Conservation (phyloP, 345 rosid species). For the Atalantia buxifolia region DNA sequence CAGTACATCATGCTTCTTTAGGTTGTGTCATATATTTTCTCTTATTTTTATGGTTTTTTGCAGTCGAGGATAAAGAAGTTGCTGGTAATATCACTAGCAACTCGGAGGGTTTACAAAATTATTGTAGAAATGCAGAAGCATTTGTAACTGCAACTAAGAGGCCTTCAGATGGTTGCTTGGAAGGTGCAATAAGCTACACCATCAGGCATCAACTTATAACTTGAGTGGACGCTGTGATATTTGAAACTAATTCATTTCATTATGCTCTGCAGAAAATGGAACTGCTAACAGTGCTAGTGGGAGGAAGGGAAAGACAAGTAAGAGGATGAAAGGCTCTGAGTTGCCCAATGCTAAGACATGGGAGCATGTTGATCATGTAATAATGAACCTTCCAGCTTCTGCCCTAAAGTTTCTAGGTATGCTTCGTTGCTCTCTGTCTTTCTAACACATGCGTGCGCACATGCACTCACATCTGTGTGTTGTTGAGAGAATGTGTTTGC, state of each 20-base stretch:
- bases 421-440: neutral
- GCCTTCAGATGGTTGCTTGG: constrained; percentile 37
- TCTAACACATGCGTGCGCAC: neutral
- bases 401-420: constrained; percentile 82
- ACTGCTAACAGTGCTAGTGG: constrained; percentile 23
- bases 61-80: constrained; percentile 35
- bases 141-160: constrained; percentile 42
- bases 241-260: neutral
- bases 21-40: neutral
- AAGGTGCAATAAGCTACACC: constrained; percentile 40
- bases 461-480: neutral
- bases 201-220: neutral
- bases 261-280: constrained; percentile 27
- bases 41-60: neutral
- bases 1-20: neutral
- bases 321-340: constrained; percentile 57
- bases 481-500: neutral
- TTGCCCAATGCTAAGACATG: constrained; percentile 55
- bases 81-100: constrained; percentile 16
- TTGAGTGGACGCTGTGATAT: constrained; percentile 6
- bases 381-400: constrained; percentile 99
- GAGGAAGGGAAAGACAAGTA: constrained; percentile 46
- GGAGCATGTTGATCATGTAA: constrained; percentile 91
- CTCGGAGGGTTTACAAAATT: constrained; percentile 20
- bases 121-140: constrained; percentile 22